phyloP scores from a whole-genome alignment of 257 asterid species.

The Scutellaria galericulata region DNA sequence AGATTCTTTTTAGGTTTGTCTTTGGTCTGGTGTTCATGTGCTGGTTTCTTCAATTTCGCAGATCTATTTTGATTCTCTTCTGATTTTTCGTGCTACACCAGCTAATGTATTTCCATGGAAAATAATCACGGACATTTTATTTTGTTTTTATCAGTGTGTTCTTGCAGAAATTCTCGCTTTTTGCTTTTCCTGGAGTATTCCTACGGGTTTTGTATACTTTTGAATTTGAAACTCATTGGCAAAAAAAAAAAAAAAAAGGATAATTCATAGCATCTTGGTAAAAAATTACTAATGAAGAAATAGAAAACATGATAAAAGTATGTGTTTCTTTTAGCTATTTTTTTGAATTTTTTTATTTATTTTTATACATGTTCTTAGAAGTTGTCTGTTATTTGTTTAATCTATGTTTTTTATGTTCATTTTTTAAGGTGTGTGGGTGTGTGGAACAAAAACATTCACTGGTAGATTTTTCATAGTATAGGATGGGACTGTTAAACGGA shows the following conservation, averaged over 20 bases:
- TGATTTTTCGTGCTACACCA: slow-evolving; percentile 3
- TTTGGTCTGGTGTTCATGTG: background rate
- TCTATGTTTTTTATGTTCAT: slow-evolving; percentile 1
- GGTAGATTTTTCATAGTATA: background rate
- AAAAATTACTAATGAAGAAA: no score
- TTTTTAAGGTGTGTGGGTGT: slow-evolving; percentile 4
- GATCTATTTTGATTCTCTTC: background rate
- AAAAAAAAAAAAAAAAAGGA: background rate
- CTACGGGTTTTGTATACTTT: background rate
- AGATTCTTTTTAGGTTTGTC: background rate
- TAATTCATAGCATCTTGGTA: background rate
- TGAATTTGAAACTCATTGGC: background rate
- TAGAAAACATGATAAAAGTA: background rate
- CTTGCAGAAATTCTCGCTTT: background rate
- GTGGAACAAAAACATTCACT: background rate
- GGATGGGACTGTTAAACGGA: background rate
- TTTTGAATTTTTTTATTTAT: background rate
- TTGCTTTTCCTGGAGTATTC: background rate
- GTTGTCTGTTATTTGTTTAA: background rate
- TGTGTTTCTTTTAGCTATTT: background rate
- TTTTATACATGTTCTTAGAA: background rate
- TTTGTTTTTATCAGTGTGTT: slow-evolving; percentile 13
- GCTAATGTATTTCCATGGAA: background rate
- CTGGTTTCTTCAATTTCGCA: slow-evolving; percentile 2
- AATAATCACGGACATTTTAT: background rate